Base-by-base conservation (phyloP, 129 eudicot species). In the Artemisia annua region DNA sequence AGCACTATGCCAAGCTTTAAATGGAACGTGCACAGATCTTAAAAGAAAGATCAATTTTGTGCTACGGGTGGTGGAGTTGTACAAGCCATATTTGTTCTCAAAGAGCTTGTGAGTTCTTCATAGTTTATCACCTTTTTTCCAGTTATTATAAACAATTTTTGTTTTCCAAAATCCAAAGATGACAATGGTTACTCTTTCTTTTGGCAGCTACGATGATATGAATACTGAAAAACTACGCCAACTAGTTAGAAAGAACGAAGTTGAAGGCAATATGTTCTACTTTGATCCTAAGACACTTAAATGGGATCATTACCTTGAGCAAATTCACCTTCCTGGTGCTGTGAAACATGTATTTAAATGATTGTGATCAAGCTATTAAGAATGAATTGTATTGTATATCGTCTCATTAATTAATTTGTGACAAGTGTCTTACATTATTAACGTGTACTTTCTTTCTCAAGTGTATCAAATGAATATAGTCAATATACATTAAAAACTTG, bases 341-440 rank as follows among this genome's bases (percentile, higher is more conserved):
- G 98, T 94, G 3, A 94, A 90, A 73, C 65, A 90, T 32, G 90
- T 93, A 58, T 81, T 93, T 59, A 87, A 90, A 54, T 90, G 82
- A 85, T 55, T n/a, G 2, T 7, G 19, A 61, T 24, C 28, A 15
- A 63, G 17, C 60, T 78, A 24, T 53, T 3, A 55, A 24, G 13
- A 58, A 70, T 63, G 54, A 63, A 11, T 55, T 63, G 2, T 39
- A 30, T 24, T 11, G 2, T 60, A 43, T 64, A 39, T 11, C 11
- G 53, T 15, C 44, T 20, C 55, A n/a, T 39, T 64, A 28, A 19
- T 26, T 50, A n/a, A n/a, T 5, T 67, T 77, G 30, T 14, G 69
- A 16, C 11, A 50, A 77, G 81, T 69, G 69, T 69, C 39, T 50
- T 24, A 19, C 39, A 11, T 59, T 77, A 16, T 69, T n/a, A n/a